phyloP scores from a whole-genome alignment of 129 eudicot genomes.

The Pittosporum tobira region DNA sequence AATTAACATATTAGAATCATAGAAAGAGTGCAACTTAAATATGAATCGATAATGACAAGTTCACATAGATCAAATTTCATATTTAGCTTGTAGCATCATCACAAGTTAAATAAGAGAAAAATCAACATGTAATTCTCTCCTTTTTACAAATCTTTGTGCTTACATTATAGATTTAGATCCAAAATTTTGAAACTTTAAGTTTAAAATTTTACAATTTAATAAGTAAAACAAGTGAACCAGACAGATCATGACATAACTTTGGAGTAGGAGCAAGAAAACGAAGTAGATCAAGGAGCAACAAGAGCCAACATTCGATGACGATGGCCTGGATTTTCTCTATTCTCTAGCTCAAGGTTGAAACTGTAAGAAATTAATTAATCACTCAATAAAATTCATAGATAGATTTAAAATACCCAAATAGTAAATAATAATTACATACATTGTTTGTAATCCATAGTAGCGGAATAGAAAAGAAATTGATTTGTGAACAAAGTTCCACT shows the following conservation, averaged over 20 bases:
- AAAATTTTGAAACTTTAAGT: background rate
- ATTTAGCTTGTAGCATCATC: background rate
- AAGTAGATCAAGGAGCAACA: constrained; percentile 6
- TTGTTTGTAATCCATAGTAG: no score
- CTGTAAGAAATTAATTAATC: no score
- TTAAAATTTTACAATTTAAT: no score
- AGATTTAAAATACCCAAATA: no score
- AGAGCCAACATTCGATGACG: constrained; percentile 1
- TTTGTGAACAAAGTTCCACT: no score
- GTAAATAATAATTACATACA: no score
- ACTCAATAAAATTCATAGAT: no score
- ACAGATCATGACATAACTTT: no score
- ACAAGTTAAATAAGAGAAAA: background rate
- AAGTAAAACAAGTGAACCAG: no score
- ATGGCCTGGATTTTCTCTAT: constrained; percentile 1
- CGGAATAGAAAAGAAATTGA: no score
- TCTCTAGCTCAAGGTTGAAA: constrained; percentile 3
- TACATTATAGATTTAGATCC: background rate
- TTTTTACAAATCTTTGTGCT: background rate
- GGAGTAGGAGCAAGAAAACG: background rate
- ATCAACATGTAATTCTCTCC: background rate
- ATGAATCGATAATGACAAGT: background rate
- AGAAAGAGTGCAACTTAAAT: background rate
- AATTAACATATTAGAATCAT: background rate
- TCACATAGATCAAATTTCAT: background rate